Percentiles rank a stretch among this genome's conserved stretches.
Conservation (phyloP, 805 yeast genomes). For the Saturnispora galanensis region DNA sequence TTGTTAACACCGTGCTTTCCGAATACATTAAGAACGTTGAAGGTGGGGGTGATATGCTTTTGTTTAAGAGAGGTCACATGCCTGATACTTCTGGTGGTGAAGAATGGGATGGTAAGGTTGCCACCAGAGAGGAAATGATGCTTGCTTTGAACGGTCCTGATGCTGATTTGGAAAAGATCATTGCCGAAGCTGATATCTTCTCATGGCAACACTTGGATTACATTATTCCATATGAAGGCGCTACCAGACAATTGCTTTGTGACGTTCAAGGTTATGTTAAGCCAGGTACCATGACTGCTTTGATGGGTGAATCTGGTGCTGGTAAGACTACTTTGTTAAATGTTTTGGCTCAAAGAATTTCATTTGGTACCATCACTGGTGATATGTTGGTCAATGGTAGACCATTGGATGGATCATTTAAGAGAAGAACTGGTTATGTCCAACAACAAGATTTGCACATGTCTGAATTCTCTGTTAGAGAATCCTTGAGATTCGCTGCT, state of each 20-base stretch:
- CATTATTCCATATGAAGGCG: slow-evolving; percentile 40
- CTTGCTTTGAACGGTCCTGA: slow-evolving; percentile 19
- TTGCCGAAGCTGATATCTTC: slow-evolving; percentile 43
- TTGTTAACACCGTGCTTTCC: slow-evolving; percentile 23
- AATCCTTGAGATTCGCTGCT: slow-evolving; percentile 41
- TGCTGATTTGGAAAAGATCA: slow-evolving; percentile 29
- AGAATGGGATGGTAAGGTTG: slow-evolving; percentile 35
- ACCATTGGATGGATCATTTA: slow-evolving; percentile 39
- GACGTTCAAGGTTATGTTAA: slow-evolving; percentile 34
- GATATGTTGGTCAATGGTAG: slow-evolving; percentile 47
- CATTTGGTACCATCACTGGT: slow-evolving; percentile 45
- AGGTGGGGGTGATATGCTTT: slow-evolving; percentile 28
- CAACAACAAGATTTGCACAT: slow-evolving; percentile 48
- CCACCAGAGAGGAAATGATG: slow-evolving; percentile 23
- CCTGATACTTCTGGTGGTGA: slow-evolving; percentile 24
- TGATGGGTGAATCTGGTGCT: slow-evolving; percentile 58
- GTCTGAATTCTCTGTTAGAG: slow-evolving; percentile 42
- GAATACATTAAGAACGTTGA: slow-evolving; percentile 26
- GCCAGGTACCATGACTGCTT: slow-evolving; percentile 49
- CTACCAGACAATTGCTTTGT: slow-evolving; percentile 32
- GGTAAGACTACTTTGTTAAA: slow-evolving; percentile 51
- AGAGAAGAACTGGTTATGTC: slow-evolving; percentile 45
- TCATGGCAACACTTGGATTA: slow-evolving; percentile 59
- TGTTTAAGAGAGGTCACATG: slow-evolving; percentile 35
- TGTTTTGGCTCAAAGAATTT: slow-evolving; percentile 41